A percentile compares a stretch with the other conserved stretches of the same genome.
phyloP scores from a whole-genome alignment of 208 protist genomes.

The Crithidia fasciculata region DNA sequence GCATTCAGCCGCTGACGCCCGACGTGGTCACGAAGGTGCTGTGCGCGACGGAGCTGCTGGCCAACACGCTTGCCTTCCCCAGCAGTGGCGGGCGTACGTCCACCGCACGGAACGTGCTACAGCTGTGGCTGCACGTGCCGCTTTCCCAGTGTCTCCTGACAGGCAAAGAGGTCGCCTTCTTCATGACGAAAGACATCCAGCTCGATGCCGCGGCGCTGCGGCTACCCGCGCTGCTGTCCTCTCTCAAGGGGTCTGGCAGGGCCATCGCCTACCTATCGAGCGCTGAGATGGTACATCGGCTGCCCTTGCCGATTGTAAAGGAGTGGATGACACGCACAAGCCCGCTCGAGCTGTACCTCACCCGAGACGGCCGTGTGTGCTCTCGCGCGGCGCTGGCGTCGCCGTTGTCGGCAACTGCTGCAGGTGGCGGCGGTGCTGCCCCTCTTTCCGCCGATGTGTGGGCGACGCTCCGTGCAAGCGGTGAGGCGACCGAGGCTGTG shows the following conservation, averaged over 20 bases:
- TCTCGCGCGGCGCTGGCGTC: background rate
- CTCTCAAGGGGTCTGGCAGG: too few species aligned
- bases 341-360: background rate
- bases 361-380: background rate
- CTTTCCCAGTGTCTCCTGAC: background rate
- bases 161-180: background rate
- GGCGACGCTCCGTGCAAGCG: too few species aligned
- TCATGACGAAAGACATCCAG: background rate
- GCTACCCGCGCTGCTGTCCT: background rate
- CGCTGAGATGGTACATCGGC: too few species aligned
- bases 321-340: constrained; percentile 10
- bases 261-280: too few species aligned
- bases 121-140: background rate
- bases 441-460: too few species aligned
- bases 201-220: background rate
- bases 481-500: too few species aligned
- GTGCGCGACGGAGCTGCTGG: background rate
- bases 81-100: background rate
- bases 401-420: background rate
- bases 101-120: background rate
- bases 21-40: background rate
- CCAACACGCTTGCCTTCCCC: constrained; percentile 3
- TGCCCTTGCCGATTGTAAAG: too few species aligned
- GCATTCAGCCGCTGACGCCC: background rate
- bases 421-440: too few species aligned